phyloP scores from a whole-genome alignment of 2,329 filamentous ascomycete species.

The Phyllosticta ampelicida region DNA sequence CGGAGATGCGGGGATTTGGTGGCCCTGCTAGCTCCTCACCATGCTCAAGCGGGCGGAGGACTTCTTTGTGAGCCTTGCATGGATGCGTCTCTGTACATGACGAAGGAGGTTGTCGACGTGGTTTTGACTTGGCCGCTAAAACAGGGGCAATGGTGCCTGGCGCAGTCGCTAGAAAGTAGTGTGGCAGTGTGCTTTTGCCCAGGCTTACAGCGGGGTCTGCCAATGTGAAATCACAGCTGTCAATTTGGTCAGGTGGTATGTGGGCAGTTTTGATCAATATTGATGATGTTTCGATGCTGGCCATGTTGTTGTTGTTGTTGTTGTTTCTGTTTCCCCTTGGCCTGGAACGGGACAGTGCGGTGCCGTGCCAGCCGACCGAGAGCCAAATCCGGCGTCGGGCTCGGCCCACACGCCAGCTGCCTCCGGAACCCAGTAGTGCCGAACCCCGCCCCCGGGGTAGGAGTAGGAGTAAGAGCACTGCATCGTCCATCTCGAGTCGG shows the following conservation, averaged over 20 bases:
- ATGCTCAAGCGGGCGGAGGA: not conserved
- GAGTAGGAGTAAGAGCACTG: not conserved
- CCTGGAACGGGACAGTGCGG: too few relatives aligned
- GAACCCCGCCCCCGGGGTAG: not conserved
- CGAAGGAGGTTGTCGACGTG: not conserved
- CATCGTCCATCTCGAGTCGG: not conserved
- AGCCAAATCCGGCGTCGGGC: too few relatives aligned
- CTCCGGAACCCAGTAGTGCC: not conserved
- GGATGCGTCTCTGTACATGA: too few relatives aligned
- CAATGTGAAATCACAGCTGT: not conserved
- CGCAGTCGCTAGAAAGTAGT: not conserved
- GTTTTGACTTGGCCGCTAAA: not conserved
- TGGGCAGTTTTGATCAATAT: not conserved
- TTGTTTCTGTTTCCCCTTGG: too few relatives aligned
- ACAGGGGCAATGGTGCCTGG: not conserved
- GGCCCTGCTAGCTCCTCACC: not conserved
- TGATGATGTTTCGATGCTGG: too few relatives aligned
- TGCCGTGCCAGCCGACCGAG: too few relatives aligned
- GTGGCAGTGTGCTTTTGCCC: not conserved
- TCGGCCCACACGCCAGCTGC: too few relatives aligned
- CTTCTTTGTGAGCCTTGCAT: not conserved
- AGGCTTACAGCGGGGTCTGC: not conserved
- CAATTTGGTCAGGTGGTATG: not conserved
- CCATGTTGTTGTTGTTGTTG: too few relatives aligned
- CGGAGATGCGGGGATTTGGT: not conserved